Evolutionary conservation across 345 rosid genomes (phyloP), one percentile per base, ranked within the genome.

Genomic region (Syzygium aqueum): DNA sequence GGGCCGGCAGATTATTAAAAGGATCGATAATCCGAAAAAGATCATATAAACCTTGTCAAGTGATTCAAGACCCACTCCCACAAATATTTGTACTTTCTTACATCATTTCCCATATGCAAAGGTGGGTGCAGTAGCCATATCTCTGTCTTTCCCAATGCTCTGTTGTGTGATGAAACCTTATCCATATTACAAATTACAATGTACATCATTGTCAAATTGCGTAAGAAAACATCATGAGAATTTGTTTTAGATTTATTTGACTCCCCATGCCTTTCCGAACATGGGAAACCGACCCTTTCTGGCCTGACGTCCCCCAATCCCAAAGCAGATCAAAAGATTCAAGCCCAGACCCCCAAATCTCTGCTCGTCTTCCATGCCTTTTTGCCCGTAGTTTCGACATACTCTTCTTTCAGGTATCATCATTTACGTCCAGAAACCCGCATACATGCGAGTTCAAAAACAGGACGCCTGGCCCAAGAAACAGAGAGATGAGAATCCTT

Each of bases 81-180:
- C 4, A 27, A 12, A 13, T n/a, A n/a, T n/a, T 25, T 59, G 11
- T 0, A 59, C 11, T 59, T 8, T 11, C 16, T 14, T 59, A 59
- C 65, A 25, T 59, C 65, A 59, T 27, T 59, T 59, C 16, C 65
- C 30, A 59, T 59, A 11, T 59, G 15, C 65, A 57, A 57, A 57
- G 28, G 15, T 25, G 65, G 65, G 65, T 30, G 77, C 3, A 11
- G 23, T 16, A 0, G 30, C 0, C 5, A 28, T 30, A 28, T 3
- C 77, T 15, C 22, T 30, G 77, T 30, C 43, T 65, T 7, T 33
- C 80, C 80, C 80, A 33, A 9, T 33, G 46, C 9, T 33, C 46
- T 33, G 80, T 33, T 4, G 46, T 5, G 80, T 11, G 1, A 73
- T 43, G 46, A 43, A 43, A 33, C 46, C 80, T 73, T 33, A 33